Evolutionary conservation across 768 basidiomycete genomes (phyloP), one percentile per base, ranked within the genome.

Genomic region (Amanita subjunquillea): DNA sequence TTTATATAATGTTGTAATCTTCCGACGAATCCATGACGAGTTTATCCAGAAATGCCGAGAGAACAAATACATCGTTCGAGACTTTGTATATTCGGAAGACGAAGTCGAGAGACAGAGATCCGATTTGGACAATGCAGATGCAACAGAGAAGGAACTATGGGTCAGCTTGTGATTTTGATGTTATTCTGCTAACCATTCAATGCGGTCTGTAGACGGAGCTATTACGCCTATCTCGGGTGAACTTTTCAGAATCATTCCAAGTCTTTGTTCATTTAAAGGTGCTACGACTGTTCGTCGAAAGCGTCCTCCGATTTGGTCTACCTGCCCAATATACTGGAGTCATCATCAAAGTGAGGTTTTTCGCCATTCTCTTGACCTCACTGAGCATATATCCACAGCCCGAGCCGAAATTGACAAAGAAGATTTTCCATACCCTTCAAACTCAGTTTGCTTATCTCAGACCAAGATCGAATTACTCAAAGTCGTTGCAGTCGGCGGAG

Each of bases 231-330:
- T 84, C 94, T 36, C 78, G 96, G 51, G 96, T 91, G 49, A 97
- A 95, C 69, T 99, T 98, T 66, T 94, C 93, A 0, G 96, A 99
- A 71, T 84, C 93, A 4, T 92, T 93, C 71, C 91, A 98, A 65
- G 75, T 95, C 49, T 75, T 97, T 17, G 89, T 94, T 0, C 96
- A 98, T 62, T 74, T 98, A 59, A 98, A 98, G 68, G 77, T 95
- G 47, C 68, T 96, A 13, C 84, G 91, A 8, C 72, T 96, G 13
- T 98, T 94, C 60, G 84, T 95, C 20, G 96, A 99, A 70, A 93
- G 91, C 53, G 94, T 97, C 17, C 76, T 99, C 40, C 79, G 95
- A 59, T 98, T 97, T 65, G 96, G 96, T 50, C 73, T 97, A 8
- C 96, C 96, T 3, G 91, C 94, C 1, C 85, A 90, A 59, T 99